Evolutionary conservation across 768 basidiomycete genomes (phyloP), one percentile per base, ranked within the genome.

Genomic region (Thelephora ganbajun): DNA sequence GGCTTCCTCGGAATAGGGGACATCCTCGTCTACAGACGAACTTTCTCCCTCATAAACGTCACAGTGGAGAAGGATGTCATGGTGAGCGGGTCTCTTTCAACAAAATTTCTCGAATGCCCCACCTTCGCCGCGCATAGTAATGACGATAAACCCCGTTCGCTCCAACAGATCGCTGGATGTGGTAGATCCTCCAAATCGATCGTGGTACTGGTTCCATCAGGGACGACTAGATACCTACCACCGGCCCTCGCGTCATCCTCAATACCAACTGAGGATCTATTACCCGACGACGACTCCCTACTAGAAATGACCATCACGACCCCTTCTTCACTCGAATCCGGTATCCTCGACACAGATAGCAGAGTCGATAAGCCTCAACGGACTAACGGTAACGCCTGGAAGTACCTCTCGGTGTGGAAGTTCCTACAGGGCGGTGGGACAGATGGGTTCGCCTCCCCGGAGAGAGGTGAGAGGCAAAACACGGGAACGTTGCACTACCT

Each of bases 11-110:
- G 66, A 35, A 66, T 66, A 14, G 77, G 76, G 3, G 79, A 81
- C 58, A 59, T 81, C 5, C 60, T 81, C 11, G 66, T 71, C 2
- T 76, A 77, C 55, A 66, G 62, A 49, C 70, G 77, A 13, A 58
- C 63, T n/a, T 79, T 80, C 54, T 44, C 67, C 0, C 53, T 54
- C 2, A 48, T 66, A 6, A 58, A 62, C 43, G 26, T 71, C 12
- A 48, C 58, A 1, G 62, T 79, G n/a, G 73, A 76, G 59, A 79
- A 78, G 54, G 77, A 80, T 51, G 59, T 66, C 33, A 61, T 79
- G 36, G 77, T 77, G 52, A 47, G 69, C 43, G 16, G 23, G 12
- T 33, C 11, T 33, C 11, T 4, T 34, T 11, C 35, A 14, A 14
- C 16, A 5, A n/a, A 20, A n/a, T n/a, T n/a, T n/a, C 20, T 26